Percentiles rank a stretch among this genome's conserved stretches.
Evolutionary conservation across 495 filamentous ascomycete species (phyloP).

Genomic region (Symbiotaphrina buchneri): DNA sequence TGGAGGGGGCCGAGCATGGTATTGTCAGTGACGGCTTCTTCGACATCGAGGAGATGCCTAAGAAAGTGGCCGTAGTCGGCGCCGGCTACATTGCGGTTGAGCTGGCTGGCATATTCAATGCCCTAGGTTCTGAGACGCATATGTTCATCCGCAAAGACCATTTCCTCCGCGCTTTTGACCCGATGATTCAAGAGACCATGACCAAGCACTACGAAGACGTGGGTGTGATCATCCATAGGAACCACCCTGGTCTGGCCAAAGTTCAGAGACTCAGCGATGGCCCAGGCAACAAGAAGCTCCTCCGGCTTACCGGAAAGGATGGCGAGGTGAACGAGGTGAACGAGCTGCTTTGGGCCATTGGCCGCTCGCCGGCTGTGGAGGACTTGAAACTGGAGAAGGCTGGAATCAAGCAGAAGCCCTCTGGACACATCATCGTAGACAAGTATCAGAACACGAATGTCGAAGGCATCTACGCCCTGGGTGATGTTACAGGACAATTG

Average conservation of each 20-base stretch:
- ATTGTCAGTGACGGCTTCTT: slow-evolving; percentile 82
- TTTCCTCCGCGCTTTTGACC: slow-evolving; percentile 79
- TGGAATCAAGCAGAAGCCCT: slow-evolving; percentile 33
- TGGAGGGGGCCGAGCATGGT: slow-evolving; percentile 46
- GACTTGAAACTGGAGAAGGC: slow-evolving; percentile 37
- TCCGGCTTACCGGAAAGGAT: slow-evolving; percentile 35
- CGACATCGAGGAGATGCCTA: slow-evolving; percentile 70
- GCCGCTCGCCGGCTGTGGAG: slow-evolving; percentile 41
- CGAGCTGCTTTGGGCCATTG: slow-evolving; percentile 58
- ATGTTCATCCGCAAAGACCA: slow-evolving; percentile 80
- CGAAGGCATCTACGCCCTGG: slow-evolving; percentile 50
- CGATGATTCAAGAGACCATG: slow-evolving; percentile 81
- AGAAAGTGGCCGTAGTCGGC: slow-evolving; percentile 82
- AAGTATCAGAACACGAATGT: slow-evolving; percentile 66
- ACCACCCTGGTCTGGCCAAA: slow-evolving; percentile 26
- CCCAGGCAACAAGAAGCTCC: slow-evolving; percentile 23
- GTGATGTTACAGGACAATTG: slow-evolving; percentile 48
- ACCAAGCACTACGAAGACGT: slow-evolving; percentile 66
- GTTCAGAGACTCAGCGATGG: slow-evolving; percentile 51
- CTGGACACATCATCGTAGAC: slow-evolving; percentile 36
- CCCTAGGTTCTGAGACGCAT: slow-evolving; percentile 76
- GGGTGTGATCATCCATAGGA: slow-evolving; percentile 63
- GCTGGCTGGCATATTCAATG: slow-evolving; percentile 85
- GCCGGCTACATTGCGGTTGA: slow-evolving; percentile 96
- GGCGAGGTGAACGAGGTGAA: slow-evolving; percentile 30